These are phyloP conservation scores for Starmera stellimalicola DNA, from an alignment of 1,139 yeast genomes.

Conservation along the genomic window DNA sequence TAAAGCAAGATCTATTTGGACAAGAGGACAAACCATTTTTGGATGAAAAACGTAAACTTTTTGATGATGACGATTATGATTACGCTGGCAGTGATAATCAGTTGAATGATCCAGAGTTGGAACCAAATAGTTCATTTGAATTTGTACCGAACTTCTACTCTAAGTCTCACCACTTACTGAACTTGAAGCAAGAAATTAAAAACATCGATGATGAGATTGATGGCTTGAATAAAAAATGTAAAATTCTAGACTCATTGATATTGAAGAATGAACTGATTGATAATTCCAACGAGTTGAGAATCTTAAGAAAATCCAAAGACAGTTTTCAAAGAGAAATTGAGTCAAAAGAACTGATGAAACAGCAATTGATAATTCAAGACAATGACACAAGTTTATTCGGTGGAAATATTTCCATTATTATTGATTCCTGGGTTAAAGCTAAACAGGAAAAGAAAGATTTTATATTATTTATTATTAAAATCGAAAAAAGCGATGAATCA, in stretches of 20 bases:
- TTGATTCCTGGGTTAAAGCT: constrained; percentile 58
- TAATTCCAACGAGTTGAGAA: constrained; percentile 57
- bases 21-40: constrained; percentile 14
- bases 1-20: constrained; percentile 16
- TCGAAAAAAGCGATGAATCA: constrained; percentile 40
- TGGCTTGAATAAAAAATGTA: constrained; percentile 50
- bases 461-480: constrained; percentile 67
- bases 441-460: constrained; percentile 49
- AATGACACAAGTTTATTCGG: constrained; percentile 72
- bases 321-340: constrained; percentile 64
- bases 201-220: constrained; percentile 50
- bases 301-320: constrained; percentile 55
- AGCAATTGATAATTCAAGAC: constrained; percentile 77
- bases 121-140: constrained; percentile 5
- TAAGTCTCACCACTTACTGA: constrained; percentile 24
- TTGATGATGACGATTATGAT: constrained; percentile 17
- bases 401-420: constrained; percentile 46
- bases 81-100: constrained; percentile 15
- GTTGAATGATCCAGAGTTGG: constrained; percentile 8
- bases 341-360: constrained; percentile 63
- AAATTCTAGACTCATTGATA: constrained; percentile 55
- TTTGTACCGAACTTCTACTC: constrained; percentile 13
- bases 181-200: constrained; percentile 57
- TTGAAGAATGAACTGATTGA: constrained; percentile 78
- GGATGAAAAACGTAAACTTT: constrained; percentile 15